These are phyloP conservation scores for Microsporum audouinii DNA, from an alignment of 2,329 filamentous ascomycete species.

Conservation along the genomic window DNA sequence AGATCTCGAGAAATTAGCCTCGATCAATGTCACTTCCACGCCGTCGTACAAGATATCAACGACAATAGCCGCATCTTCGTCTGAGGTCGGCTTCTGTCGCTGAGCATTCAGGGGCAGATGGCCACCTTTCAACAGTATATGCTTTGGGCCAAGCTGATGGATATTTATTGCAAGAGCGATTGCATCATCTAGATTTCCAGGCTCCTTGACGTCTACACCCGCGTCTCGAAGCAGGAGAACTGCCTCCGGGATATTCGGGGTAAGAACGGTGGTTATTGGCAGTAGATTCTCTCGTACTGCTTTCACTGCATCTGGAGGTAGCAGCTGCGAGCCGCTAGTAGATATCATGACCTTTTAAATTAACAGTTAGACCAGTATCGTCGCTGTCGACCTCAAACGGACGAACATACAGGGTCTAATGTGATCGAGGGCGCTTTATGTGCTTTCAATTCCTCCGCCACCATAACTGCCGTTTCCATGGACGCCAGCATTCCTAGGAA, in stretches of 20 bases:
- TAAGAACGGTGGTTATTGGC: conserved; percentile 36
- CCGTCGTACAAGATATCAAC: conserved; percentile 66
- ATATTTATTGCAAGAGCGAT: conserved; percentile 57
- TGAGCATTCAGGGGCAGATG: conserved; percentile 67
- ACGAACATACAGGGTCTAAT: conserved; percentile 57
- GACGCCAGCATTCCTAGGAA: conserved; percentile 70
- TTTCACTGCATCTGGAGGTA: conserved; percentile 34
- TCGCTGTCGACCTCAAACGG: not conserved
- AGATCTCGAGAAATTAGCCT: conserved; percentile 59
- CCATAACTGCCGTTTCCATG: conserved; percentile 54
- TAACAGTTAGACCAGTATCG: conserved; percentile 1
- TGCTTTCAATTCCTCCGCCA: conserved; percentile 51
- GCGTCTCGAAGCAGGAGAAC: conserved; percentile 34
- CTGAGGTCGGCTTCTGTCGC: conserved; percentile 45
- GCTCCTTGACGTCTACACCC: conserved; percentile 29
- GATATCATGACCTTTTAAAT: conserved; percentile 66
- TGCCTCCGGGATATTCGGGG: conserved; percentile 41
- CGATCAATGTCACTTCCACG: conserved; percentile 47
- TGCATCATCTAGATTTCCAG: conserved; percentile 53
- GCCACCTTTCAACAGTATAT: conserved; percentile 81
- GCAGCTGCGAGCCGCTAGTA: conserved; percentile 37
- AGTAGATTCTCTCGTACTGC: conserved; percentile 32
- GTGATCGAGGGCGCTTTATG: conserved; percentile 51
- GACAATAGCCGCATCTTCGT: conserved; percentile 53
- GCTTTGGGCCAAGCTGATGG: conserved; percentile 58